phyloP scores from a whole-genome alignment of 805 yeast species.

The Novakomyces olei region DNA sequence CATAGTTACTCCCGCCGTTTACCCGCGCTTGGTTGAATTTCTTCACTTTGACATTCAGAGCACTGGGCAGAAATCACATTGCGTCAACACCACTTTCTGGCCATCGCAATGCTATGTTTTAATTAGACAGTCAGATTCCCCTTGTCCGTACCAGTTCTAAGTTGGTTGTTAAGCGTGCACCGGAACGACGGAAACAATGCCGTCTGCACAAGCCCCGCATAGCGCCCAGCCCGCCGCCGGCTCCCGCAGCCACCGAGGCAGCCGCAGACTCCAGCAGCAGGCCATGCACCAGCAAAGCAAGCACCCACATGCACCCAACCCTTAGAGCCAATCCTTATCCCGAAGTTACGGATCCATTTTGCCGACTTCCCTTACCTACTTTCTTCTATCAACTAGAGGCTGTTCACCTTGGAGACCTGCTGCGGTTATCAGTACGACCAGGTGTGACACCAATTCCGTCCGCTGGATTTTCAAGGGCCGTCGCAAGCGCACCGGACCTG shows the following conservation, averaged over 20 bases:
- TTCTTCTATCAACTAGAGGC: constrained; percentile 23
- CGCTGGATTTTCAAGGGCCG: constrained; percentile 23
- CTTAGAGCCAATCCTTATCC: constrained; percentile 25
- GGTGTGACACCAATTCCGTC: constrained; percentile 22
- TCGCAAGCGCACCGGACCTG: constrained; percentile 22
- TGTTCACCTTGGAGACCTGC: constrained; percentile 27
- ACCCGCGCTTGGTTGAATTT: constrained; percentile 26
- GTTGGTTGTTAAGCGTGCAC: constrained; percentile 11
- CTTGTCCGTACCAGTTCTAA: constrained; percentile 16
- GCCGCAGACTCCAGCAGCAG: constrained; percentile 1
- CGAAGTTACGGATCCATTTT: constrained; percentile 24
- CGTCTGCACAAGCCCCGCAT: background rate
- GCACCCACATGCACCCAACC: constrained; percentile 21
- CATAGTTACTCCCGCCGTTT: constrained; percentile 27
- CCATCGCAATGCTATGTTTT: constrained; percentile 26
- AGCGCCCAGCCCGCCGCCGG: background rate
- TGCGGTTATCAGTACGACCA: constrained; percentile 25
- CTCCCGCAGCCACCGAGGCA: background rate
- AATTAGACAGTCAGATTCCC: constrained; percentile 26
- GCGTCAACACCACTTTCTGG: constrained; percentile 23
- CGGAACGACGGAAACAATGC: constrained; percentile 6
- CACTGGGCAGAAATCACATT: constrained; percentile 26
- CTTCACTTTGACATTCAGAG: constrained; percentile 23
- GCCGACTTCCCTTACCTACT: constrained; percentile 26
- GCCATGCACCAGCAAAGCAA: constrained; percentile 17